Conservation (phyloP, 768 basidiomycete genomes). For the Rubroboletus pulcherrimus region DNA sequence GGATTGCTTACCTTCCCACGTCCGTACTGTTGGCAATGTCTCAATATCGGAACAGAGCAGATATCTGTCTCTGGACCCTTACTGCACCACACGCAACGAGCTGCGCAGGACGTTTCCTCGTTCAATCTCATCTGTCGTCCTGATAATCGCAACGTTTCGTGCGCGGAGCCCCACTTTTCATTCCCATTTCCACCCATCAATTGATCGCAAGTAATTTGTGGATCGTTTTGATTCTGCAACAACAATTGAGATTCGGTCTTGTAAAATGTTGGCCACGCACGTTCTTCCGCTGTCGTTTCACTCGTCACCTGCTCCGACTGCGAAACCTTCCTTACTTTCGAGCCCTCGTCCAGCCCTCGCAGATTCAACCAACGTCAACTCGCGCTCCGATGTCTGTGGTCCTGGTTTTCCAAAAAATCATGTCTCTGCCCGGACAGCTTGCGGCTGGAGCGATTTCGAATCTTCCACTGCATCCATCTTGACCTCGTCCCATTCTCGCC, state of each 20-base stretch:
- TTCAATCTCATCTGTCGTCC: conserved; percentile 18
- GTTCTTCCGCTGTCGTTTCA: conserved; percentile 2
- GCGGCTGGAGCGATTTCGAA: conserved; percentile 9
- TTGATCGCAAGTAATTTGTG: conserved; percentile 4
- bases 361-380: conserved; percentile 25
- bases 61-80: conserved; percentile 3
- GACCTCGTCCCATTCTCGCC: conserved; percentile 2
- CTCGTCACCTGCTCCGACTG: neutral
- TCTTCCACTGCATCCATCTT: neutral
- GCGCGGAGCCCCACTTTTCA: conserved; percentile 1
- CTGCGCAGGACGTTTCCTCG: conserved; percentile 30
- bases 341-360: conserved; percentile 19
- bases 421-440: conserved; percentile 10
- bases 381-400: conserved; percentile 4
- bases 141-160: conserved; percentile 24
- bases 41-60: neutral
- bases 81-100: conserved; percentile 17
- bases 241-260: conserved; percentile 1
- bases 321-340: neutral
- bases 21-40: neutral
- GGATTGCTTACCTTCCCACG: conserved; percentile 1
- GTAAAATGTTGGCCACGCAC: conserved; percentile 20
- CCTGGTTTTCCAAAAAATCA: conserved; percentile 7
- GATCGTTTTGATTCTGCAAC: conserved; percentile 10
- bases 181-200: conserved; percentile 7